Evolutionary conservation across 108 stramenopile species (phyloP).

Genomic region (Skeletonema potamos): DNA sequence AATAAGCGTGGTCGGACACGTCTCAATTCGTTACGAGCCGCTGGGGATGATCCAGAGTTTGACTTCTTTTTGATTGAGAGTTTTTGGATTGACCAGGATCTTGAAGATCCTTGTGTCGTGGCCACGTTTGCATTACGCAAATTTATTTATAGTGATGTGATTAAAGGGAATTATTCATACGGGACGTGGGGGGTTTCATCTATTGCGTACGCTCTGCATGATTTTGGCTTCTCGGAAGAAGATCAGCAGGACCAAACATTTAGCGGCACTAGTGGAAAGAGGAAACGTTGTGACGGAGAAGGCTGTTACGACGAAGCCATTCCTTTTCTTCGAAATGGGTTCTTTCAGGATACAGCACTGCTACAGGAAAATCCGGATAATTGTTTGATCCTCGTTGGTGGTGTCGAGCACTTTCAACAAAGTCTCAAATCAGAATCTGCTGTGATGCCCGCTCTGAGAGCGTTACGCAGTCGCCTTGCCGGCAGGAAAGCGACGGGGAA

Average conservation of each 20-base stretch:
- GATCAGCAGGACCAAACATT: too few species aligned
- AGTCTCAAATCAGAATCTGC: neutral
- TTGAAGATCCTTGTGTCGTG: neutral
- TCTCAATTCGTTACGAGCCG: neutral
- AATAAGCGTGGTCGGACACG: neutral
- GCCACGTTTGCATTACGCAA: slow-evolving; percentile 2
- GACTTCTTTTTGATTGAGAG: slow-evolving; percentile 5
- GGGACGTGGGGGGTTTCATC: neutral
- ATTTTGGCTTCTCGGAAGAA: neutral
- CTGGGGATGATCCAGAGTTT: slow-evolving; percentile 3
- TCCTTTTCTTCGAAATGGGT: slow-evolving; percentile 1
- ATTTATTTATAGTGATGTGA: neutral
- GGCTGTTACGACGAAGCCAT: neutral
- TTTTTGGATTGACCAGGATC: slow-evolving; percentile 2
- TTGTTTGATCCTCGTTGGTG: neutral
- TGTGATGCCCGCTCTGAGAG: neutral
- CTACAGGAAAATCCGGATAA: neutral
- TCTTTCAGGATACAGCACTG: slow-evolving; percentile 1
- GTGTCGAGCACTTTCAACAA: neutral
- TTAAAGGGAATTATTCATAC: neutral
- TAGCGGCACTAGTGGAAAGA: neutral
- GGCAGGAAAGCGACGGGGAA: neutral
- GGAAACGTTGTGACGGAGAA: neutral
- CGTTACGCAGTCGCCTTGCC: neutral
- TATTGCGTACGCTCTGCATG: neutral